Evolutionary conservation across 371 early-diverging fungal species (phyloP), one percentile per base, ranked within the genome.

Genomic region (Mortierella sp.): DNA sequence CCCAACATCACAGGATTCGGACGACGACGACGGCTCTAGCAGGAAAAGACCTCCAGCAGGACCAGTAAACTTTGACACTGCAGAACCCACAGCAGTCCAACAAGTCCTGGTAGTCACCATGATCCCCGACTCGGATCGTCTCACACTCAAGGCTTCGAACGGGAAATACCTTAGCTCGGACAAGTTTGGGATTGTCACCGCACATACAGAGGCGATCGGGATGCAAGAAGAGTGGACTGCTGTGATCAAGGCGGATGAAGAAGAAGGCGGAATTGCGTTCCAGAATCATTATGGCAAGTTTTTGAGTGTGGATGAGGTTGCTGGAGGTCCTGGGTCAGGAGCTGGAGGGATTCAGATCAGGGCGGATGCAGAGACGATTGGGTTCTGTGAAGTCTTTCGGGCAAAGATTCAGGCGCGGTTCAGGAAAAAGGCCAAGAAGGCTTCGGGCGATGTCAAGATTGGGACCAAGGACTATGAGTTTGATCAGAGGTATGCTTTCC

Each of bases 151-250:
- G 78, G 91, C 95, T 5, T 91, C 90, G 19, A 88, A 90, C 69
- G 93, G 93, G 26, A 91, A 91, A 76, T 96, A 96, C 83, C 83
- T 96, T 11, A 90, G 94, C 51, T 90, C 92, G 16, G 97, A 97
- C 90, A 96, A 96, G 75, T 92, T 96, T 88, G 97, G 97, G 5
- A 91, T 95, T 9, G 95, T 96, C 0, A 76, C 92, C 5, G 92
- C 92, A 31, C 90, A 93, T 19, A 82, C 90, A 44, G 96, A 96
- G 78, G 97, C 97, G 0, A 94, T 95, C 48, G 95, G 96, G 2
- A 94, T 93, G 14, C 88, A 91, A 57, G 97, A 97, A 81, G 96
- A 95, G 82, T 96, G 96, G 96, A 90, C 91, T 28, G 91, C 91
- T 10, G 86, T 93, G 8, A 79, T 95, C 13, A 83, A 88, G n/a